phyloP scores from a whole-genome alignment of 2,329 filamentous ascomycete genomes.

The Lecanoromycetidae sp. region DNA sequence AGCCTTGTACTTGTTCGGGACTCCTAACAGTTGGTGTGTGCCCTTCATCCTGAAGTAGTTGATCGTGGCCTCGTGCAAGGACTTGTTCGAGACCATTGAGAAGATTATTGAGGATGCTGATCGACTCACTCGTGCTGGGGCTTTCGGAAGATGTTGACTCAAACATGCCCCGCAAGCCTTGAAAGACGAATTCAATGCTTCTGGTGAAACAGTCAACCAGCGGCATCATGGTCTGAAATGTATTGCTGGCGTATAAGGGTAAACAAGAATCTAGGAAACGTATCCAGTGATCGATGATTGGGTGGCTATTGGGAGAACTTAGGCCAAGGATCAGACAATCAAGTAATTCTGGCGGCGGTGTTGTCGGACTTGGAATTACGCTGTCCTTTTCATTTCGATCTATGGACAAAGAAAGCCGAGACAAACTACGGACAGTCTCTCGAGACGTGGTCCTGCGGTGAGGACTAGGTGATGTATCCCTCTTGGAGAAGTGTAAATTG shows the following conservation, averaged over 20 bases:
- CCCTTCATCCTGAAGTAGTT: constrained; percentile 63
- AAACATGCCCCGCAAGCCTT: constrained; percentile 38
- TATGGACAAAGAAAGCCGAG: constrained; percentile 32
- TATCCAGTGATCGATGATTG: constrained; percentile 84
- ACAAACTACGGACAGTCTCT: constrained; percentile 30
- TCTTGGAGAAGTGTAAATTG: constrained; percentile 42
- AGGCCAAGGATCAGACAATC: constrained; percentile 73
- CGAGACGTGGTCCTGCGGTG: constrained; percentile 29
- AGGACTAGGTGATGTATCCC: constrained; percentile 25
- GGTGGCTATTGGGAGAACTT: constrained; percentile 57
- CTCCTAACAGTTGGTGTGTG: constrained; percentile 57
- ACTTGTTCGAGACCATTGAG: constrained; percentile 90
- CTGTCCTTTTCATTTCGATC: constrained; percentile 32
- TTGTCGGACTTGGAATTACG: constrained; percentile 26
- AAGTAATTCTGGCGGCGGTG: constrained; percentile 56
- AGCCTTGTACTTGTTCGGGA: constrained; percentile 71
- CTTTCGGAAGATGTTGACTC: not conserved
- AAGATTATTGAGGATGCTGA: constrained; percentile 58
- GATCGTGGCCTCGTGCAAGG: constrained; percentile 74
- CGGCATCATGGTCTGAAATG: constrained; percentile 83
- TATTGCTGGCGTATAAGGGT: constrained; percentile 68
- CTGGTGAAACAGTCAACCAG: constrained; percentile 80
- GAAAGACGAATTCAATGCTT: constrained; percentile 63
- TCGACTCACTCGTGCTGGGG: constrained; percentile 4
- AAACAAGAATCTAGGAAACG: constrained; percentile 71